Base-by-base conservation (phyloP, 371 early-diverging fungal genomes). In the Nosema muscidifuracis region DNA sequence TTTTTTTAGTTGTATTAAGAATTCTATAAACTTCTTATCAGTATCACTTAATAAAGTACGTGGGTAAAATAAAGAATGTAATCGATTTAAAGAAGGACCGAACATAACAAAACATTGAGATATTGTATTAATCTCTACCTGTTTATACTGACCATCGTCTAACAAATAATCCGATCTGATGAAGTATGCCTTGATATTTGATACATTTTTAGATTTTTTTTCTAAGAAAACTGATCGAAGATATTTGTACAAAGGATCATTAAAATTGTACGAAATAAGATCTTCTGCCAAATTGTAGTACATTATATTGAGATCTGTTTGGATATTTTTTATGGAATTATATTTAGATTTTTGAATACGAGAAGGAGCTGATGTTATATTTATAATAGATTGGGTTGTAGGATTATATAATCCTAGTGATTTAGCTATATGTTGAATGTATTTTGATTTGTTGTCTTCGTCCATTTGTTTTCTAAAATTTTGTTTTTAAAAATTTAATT, bases 121-220 rank as follows among this genome's bases (percentile, higher is more conserved):
- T 28, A 77, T 74, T 0, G 69, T 67, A 40, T 77, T 77, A 18
- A 68, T 70, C 53, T 77, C 77, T 36, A 77, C 77, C 62, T 74
- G 73, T 63, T 77, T 77, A 30, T 69, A 65, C 7, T 22, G 12
- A 34, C 53, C 38, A 51, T 13, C 9, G 26, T 74, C 64, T 24
- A 67, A 58, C 18, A 77, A 47, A 53, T 77, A 77, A 55, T 77
- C 77, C 3, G 77, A 44, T 33, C 77, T 36, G 3, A 72, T 57
- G 16, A 60, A 65, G 10, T 50, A 20, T n/a, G 57, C 65, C 7
- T 24, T 16, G 18, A 69, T 65, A n/a, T 24, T 22, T 22, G 60
- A 38, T 38, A 24, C 4, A 31, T 36, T 51, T 18, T 31, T 22
- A 4, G 20, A 30, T 12, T 38, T 42, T 58, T 16, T 65, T 20